phyloP scores from a whole-genome alignment of 805 yeast genomes.

The Yarrowia sp. region DNA sequence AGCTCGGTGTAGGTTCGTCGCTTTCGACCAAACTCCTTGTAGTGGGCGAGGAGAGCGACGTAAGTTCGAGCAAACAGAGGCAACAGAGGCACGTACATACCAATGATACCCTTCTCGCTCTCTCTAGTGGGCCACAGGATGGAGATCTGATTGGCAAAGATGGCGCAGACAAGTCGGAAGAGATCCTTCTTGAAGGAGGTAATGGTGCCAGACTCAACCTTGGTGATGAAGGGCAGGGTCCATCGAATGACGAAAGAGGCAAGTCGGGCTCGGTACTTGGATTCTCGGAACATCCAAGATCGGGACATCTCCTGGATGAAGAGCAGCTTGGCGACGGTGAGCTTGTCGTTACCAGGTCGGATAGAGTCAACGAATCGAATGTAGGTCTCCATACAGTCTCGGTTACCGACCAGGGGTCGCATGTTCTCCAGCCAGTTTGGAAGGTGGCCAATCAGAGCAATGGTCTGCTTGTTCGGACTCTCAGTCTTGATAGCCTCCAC shows the following conservation, averaged over 20 bases:
- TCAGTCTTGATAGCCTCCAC: slow-evolving; percentile 5
- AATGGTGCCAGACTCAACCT: slow-evolving; percentile 31
- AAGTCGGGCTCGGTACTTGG: slow-evolving; percentile 32
- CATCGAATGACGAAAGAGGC: slow-evolving; percentile 33
- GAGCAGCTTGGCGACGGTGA: slow-evolving; percentile 56
- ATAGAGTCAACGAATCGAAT: slow-evolving; percentile 44
- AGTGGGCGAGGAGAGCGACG: slow-evolving; percentile 32
- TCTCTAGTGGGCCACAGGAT: slow-evolving; percentile 35
- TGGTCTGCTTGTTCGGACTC: slow-evolving; percentile 3
- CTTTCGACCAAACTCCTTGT: slow-evolving; percentile 50
- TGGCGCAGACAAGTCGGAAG: slow-evolving; percentile 33
- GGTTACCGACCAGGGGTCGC: slow-evolving; percentile 12
- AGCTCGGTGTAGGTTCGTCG: slow-evolving; percentile 53
- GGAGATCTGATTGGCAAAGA: slow-evolving; percentile 35
- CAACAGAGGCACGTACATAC: slow-evolving; percentile 35
- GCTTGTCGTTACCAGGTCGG: slow-evolving; percentile 56
- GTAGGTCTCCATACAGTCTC: slow-evolving; percentile 22
- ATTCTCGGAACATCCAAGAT: slow-evolving; percentile 32
- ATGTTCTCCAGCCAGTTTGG: slow-evolving; percentile 23
- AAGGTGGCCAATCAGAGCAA: slow-evolving; percentile 5
- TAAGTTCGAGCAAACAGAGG: slow-evolving; percentile 36
- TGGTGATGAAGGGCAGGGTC: slow-evolving; percentile 32
- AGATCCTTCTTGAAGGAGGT: slow-evolving; percentile 31
- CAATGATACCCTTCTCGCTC: slow-evolving; percentile 32
- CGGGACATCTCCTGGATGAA: slow-evolving; percentile 47